A percentile compares a stretch with the other conserved stretches of the same genome.
Evolutionary conservation across 2,329 filamentous ascomycete genomes (phyloP).

Genomic region (Aureobasidium namibiae): DNA sequence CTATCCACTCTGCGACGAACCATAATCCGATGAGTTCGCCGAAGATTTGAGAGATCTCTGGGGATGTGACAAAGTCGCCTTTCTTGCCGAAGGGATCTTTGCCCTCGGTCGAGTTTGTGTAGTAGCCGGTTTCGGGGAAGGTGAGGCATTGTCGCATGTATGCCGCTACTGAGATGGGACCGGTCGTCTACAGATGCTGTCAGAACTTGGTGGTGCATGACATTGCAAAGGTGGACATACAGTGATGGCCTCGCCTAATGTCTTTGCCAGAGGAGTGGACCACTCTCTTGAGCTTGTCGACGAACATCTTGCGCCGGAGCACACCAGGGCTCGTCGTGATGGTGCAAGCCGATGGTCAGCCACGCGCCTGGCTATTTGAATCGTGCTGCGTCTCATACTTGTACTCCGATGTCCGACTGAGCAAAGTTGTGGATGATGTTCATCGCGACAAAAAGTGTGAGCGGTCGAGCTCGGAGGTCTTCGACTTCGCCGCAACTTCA

Average conservation of each 20-base stretch:
- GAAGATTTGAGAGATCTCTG: conserved; percentile 95
- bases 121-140: conserved; percentile 83
- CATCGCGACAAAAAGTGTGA: background rate
- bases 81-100: conserved; percentile 86
- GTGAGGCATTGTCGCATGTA: conserved; percentile 99
- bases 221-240: conserved; percentile 40
- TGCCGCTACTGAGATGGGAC: conserved; percentile 81
- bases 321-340: background rate
- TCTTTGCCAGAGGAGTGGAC: conserved; percentile 88
- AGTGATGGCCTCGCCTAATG: conserved; percentile 76
- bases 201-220: background rate
- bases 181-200: conserved; percentile 57
- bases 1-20: conserved; percentile 95
- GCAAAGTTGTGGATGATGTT: background rate
- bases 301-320: conserved; percentile 33
- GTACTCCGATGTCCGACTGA: background rate
- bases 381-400: conserved; percentile 13
- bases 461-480: conserved; percentile 6
- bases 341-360: background rate
- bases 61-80: conserved; percentile 94
- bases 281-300: conserved; percentile 53
- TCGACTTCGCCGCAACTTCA: conserved; percentile 9
- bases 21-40: conserved; percentile 90
- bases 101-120: conserved; percentile 63
- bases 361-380: background rate